A percentile compares a stretch with the other conserved stretches of the same genome.
Evolutionary conservation across 257 asterid genomes (phyloP).

Genomic region (Salvia splendens): DNA sequence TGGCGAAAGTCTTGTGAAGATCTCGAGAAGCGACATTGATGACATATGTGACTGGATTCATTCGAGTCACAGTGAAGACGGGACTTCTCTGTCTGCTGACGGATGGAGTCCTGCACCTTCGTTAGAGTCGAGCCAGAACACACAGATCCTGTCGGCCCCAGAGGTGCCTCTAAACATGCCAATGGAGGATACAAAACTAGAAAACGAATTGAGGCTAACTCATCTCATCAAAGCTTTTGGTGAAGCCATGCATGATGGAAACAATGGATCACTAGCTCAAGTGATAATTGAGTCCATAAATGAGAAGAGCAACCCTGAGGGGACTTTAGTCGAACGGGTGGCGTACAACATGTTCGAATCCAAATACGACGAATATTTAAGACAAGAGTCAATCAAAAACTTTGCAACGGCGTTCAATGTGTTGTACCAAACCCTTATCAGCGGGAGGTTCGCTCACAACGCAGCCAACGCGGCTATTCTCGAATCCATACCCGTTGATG

Average conservation of each 20-base stretch:
- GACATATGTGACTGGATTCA: conserved; percentile 50
- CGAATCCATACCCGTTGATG: conserved; percentile 47
- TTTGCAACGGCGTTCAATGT: conserved; percentile 46
- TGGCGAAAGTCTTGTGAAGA: conserved; percentile 19
- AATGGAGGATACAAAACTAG: conserved; percentile 37
- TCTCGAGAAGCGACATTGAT: conserved; percentile 24
- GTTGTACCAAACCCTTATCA: conserved; percentile 48
- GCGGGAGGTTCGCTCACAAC: conserved; percentile 64
- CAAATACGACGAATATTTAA: conserved; percentile 43
- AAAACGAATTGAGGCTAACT: conserved; percentile 39
- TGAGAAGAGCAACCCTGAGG: conserved; percentile 48
- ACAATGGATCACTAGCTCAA: conserved; percentile 44
- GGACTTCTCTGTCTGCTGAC: conserved; percentile 37
- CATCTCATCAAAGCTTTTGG: conserved; percentile 65
- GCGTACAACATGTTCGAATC: conserved; percentile 58
- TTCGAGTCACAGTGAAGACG: conserved; percentile 33
- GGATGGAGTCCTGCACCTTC: conserved; percentile 45
- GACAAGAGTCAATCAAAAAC: conserved; percentile 55
- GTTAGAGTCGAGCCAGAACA: conserved; percentile 34
- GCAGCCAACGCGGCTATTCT: conserved; percentile 54
- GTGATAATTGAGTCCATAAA: conserved; percentile 51
- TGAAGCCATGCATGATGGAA: conserved; percentile 58
- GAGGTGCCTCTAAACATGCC: conserved; percentile 33
- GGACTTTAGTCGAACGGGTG: conserved; percentile 54
- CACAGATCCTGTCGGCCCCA: background rate